These are phyloP conservation scores for Arthrobotrys musiformis DNA, from an alignment of 2,329 filamentous ascomycete species.

Conservation along the genomic window DNA sequence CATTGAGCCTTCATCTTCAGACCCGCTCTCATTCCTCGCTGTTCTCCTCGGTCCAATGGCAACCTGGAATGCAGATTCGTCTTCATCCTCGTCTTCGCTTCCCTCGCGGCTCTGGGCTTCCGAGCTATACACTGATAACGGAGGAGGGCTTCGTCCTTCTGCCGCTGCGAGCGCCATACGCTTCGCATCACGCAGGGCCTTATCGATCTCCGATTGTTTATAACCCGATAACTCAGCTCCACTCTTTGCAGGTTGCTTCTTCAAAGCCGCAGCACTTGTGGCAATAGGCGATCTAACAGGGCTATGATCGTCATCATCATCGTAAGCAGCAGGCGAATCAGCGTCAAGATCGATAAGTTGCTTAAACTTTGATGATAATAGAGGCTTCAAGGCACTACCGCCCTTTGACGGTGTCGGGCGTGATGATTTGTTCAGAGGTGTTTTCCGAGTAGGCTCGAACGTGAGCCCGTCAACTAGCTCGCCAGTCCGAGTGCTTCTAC, in stretches of 20 bases:
- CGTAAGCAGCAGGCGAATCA: not conserved
- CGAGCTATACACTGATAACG: slow-evolving; percentile 39
- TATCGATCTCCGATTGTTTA: slow-evolving; percentile 27
- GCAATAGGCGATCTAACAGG: not conserved
- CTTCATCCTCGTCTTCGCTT: slow-evolving; percentile 30
- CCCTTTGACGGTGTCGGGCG: not conserved
- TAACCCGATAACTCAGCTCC: not conserved
- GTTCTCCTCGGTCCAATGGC: not conserved
- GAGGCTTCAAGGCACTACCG: not conserved
- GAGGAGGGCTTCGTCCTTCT: slow-evolving; percentile 46
- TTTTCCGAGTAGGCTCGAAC: slow-evolving; percentile 33
- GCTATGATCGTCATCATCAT: slow-evolving; percentile 10
- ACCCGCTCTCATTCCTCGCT: not conserved
- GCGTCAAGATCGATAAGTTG: not conserved
- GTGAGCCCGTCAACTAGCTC: slow-evolving; percentile 51
- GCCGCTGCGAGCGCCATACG: slow-evolving; percentile 46
- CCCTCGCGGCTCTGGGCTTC: slow-evolving; percentile 28
- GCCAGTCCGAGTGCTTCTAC: slow-evolving; percentile 49
- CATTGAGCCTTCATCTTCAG: slow-evolving; percentile 7
- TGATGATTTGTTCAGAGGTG: slow-evolving; percentile 38
- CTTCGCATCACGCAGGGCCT: slow-evolving; percentile 44
- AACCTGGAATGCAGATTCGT: not conserved
- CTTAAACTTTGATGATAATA: not conserved
- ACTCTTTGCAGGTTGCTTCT: not conserved
- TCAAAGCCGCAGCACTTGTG: not conserved